These are phyloP conservation scores for Psilocybe cubensis DNA, from an alignment of 768 basidiomycete species.

Conservation along the genomic window DNA sequence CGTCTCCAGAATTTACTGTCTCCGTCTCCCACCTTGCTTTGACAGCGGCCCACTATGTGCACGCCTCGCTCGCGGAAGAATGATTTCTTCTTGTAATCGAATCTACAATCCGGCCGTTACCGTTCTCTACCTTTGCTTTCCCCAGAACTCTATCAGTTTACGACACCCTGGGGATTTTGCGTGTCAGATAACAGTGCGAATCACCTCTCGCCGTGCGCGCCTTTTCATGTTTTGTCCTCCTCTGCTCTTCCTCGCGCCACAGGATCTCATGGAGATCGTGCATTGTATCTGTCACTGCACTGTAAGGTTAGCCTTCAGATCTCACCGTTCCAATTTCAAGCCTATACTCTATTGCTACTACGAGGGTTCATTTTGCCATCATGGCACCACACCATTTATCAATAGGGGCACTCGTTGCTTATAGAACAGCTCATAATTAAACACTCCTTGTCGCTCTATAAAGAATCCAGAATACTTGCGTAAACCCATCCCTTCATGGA, in stretches of 20 bases:
- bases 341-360: constrained; percentile 5
- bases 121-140: constrained; percentile 6
- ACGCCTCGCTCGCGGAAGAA: constrained; percentile 13
- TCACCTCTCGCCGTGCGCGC: not conserved
- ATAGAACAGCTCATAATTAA: not conserved
- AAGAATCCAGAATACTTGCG: not conserved
- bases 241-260: constrained; percentile 9
- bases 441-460: not conserved
- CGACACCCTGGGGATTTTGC: constrained; percentile 7
- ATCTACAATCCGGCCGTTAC: constrained; percentile 12
- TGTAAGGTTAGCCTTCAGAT: constrained; percentile 14
- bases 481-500: too few species aligned
- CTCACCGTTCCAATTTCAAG: constrained; percentile 10
- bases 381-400: constrained; percentile 2
- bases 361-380: constrained; percentile 1
- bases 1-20: not conserved
- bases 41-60: constrained; percentile 12
- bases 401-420: not conserved
- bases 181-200: constrained; percentile 14
- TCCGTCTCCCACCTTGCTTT: constrained; percentile 6
- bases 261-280: constrained; percentile 12
- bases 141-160: constrained; percentile 8
- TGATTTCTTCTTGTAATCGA: constrained; percentile 4
- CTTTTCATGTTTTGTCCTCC: constrained; percentile 8
- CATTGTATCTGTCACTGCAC: constrained; percentile 2